Evolutionary conservation across 2,329 filamentous ascomycete genomes (phyloP), one percentile per base, ranked within the genome.

Genomic region (Aspergillus fructus): DNA sequence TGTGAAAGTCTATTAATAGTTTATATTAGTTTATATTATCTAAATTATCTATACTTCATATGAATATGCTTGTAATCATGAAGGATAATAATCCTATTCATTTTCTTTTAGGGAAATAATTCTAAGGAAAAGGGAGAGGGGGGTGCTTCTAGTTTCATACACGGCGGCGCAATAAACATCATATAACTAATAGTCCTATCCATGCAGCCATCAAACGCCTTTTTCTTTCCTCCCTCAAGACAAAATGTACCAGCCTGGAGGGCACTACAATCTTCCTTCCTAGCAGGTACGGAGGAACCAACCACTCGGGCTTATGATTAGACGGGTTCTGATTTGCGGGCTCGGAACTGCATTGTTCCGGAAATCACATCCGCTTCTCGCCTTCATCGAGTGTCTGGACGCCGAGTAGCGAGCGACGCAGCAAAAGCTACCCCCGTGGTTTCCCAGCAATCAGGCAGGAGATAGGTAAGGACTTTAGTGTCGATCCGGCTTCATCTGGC

Each of bases 291-390:
- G 9, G 15, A 2, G 33, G 33, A 34, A 13, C 13, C 24, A 24
- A 37, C 33, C 17, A 15, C 21, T 24, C 12, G 12, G 13, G 42
- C 42, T 54, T 54, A 54, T n/a, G 17, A 49, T 55, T 46, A 27
- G 12, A 37, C n/a, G 19, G 39, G 45, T 21, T 21, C 21, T 55
- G 39, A 55, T 55, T 55, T 49, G 53, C 39, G 21, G 19, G n/a
- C 4, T 5, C 46, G 53, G 53, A 34, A 12, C 19, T 39, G 13
- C 13, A 39, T 45, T 50, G 3, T 30, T 49, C 53, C 53, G 51
- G 8, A 2, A 13, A n/a, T 5, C 9, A 49, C 47, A 23, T 45
- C 53, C 27, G 39, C 49, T 53, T 24, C 39, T 58, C 43, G 19
- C 43, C 34, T 49, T 46, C 21, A 58, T 23, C 24, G 19, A 21